A percentile compares a stretch with the other conserved stretches of the same genome.
Conservation (phyloP, 176 grass and related monocot species). For the Panicum miliaceum region DNA sequence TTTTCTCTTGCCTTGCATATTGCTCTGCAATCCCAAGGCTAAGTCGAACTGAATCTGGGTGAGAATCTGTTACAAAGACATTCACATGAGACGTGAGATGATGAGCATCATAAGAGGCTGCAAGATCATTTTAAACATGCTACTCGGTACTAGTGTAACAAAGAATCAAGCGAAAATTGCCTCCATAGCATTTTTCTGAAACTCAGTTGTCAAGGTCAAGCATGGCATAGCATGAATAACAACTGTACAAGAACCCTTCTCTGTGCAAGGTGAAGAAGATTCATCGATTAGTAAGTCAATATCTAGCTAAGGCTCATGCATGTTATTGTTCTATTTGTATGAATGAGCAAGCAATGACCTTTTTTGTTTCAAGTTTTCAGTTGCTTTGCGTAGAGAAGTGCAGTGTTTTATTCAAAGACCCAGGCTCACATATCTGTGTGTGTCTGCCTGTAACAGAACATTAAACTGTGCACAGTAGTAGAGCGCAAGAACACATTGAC, state of each 20-base stretch:
- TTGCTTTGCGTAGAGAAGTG: not conserved
- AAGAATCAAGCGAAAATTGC: not conserved
- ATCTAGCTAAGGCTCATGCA: not conserved
- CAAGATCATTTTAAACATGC: not conserved
- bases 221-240: not conserved
- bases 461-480: not conserved
- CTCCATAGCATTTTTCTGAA: not conserved
- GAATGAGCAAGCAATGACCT: not conserved
- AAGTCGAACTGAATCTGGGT: conserved; percentile 60
- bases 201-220: not conserved
- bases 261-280: not conserved
- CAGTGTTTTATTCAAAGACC: not conserved
- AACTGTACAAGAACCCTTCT: not conserved
- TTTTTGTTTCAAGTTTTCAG: not conserved
- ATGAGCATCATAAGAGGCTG: not conserved
- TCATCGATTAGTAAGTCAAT: not conserved
- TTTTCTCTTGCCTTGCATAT: conserved; percentile 70
- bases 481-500: not conserved
- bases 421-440: not conserved
- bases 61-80: conserved; percentile 58
- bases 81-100: not conserved
- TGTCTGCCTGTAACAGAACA: not conserved
- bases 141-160: not conserved
- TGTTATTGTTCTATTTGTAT: not conserved
- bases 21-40: conserved; percentile 74